Conservation (phyloP, 768 basidiomycete species). For the Hydnomerulius pinastri region DNA sequence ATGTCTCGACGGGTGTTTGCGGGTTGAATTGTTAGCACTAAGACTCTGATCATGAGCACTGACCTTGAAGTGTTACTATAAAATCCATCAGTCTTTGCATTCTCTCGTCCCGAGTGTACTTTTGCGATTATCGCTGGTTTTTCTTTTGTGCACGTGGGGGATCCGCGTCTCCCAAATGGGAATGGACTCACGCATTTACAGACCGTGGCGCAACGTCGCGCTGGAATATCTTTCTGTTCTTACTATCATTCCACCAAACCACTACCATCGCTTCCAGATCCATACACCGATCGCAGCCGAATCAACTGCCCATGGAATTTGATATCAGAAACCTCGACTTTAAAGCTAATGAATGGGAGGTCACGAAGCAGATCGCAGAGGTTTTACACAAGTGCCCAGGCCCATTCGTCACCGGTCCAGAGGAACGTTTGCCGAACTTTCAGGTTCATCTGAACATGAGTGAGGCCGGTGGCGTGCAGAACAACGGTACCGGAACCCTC, state of each 20-base stretch:
- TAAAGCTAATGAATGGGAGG: conserved; percentile 51
- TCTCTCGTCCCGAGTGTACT: too few relatives aligned
- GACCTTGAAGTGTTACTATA: too few relatives aligned
- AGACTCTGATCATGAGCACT: too few relatives aligned
- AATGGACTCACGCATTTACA: too few relatives aligned
- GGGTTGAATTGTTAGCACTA: too few relatives aligned
- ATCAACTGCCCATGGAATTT: conserved; percentile 38
- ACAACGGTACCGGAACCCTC: conserved; percentile 52
- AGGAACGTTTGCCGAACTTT: conserved; percentile 55
- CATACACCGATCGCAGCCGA: not conserved
- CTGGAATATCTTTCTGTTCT: not conserved
- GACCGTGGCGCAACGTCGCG: too few relatives aligned
- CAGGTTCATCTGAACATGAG: conserved; percentile 52
- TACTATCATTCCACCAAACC: not conserved
- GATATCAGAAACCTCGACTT: conserved; percentile 33
- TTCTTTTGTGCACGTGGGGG: too few relatives aligned
- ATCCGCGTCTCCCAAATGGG: too few relatives aligned
- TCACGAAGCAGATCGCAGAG: conserved; percentile 55
- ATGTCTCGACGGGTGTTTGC: not conserved
- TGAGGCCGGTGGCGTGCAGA: conserved; percentile 51
- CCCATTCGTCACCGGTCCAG: conserved; percentile 22
- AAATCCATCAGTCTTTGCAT: too few relatives aligned
- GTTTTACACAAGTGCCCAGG: conserved; percentile 51
- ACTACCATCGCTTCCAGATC: not conserved
- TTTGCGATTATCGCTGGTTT: too few relatives aligned